Conservation (phyloP, 148 eudicot genomes). For the Rhododendron ovatum region DNA sequence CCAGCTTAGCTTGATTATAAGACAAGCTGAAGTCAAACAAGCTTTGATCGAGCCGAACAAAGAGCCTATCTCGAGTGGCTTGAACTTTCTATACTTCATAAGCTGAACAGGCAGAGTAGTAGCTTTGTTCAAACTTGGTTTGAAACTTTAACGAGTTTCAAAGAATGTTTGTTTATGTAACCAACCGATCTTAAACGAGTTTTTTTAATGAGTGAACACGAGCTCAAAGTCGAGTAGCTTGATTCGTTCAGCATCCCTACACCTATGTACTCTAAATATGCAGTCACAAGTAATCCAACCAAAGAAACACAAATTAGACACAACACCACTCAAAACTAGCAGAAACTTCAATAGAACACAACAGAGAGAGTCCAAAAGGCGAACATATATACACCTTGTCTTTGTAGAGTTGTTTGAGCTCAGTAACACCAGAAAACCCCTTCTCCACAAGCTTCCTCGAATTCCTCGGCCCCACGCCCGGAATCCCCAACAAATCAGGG, state of each 20-base stretch:
- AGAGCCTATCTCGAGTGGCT: too few species aligned
- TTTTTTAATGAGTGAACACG: not conserved
- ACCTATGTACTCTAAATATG: not conserved
- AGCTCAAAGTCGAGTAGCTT: not conserved
- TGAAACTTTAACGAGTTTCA: too few species aligned
- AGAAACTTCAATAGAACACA: not conserved
- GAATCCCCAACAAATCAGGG: slow-evolving; percentile 82
- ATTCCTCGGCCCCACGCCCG: slow-evolving; percentile 97
- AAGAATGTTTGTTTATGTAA: too few species aligned
- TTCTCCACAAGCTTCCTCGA: slow-evolving; percentile 79
- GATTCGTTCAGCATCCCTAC: too few species aligned
- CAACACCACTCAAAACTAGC: not conserved
- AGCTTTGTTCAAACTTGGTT: too few species aligned
- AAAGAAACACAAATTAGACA: not conserved
- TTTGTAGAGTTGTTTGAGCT: slow-evolving; percentile 74
- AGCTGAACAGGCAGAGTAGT: not conserved
- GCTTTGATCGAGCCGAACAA: too few species aligned
- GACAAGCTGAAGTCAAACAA: not conserved
- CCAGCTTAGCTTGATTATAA: not conserved
- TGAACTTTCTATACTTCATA: too few species aligned
- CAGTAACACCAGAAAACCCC: slow-evolving; percentile 77
- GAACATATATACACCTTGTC: slow-evolving; percentile 49
- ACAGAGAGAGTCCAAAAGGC: not conserved
- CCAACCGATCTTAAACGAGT: not conserved
- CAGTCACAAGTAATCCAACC: not conserved